Evolutionary conservation across 208 protist species (phyloP), one percentile per base, ranked within the genome.

Genomic region (Leptomonas seymouri): DNA sequence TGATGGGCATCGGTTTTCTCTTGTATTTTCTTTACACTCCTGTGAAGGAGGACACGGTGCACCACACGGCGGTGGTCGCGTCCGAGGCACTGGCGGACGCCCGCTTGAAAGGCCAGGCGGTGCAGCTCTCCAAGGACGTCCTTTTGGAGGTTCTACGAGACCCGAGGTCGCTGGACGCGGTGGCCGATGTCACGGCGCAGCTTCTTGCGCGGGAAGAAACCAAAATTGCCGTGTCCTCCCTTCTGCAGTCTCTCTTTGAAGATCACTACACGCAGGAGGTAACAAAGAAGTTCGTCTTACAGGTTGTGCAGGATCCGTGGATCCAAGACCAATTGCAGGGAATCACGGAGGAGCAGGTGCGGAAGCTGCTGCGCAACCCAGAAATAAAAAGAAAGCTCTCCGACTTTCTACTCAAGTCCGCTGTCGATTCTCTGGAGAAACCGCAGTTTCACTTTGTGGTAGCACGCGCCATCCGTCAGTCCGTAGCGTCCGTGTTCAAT

Each of bases 181-280:
- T 91, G 9, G 81, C 80, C 15, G 68, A 83, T 28, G 77, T 97
- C 0, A 83, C 94, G 8, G 71, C 78, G 30, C 46, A 84, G 45
- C 69, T 97, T 14, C 81, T 97, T 0, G 71, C 68, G 12, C 70
- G 87, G 21, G 87, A 95, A 16, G 90, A 95, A 23, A 94, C 86
- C 11, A 89, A 84, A 72, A 82, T 91, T 25, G 90, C 88, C 21
- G 80, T 95, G 20, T 93, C 88, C 14, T 94, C 86, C 2, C 81
- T 97, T 15, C 70, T 97, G 41, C 85, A 89, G 56, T 73, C 85
- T 0, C 71, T 97, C 31, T 97, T 95, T 56, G 93, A 94, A 67
- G 93, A 97, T 71, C 88, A 93, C 76, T 95, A 95, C 78, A 97
- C 90, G 3, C 90, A 93, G 69, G 93, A 95, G 76, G 82, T 95